Conservation (phyloP, 139 green algal genomes). For the Tetradesmus obliquus region DNA sequence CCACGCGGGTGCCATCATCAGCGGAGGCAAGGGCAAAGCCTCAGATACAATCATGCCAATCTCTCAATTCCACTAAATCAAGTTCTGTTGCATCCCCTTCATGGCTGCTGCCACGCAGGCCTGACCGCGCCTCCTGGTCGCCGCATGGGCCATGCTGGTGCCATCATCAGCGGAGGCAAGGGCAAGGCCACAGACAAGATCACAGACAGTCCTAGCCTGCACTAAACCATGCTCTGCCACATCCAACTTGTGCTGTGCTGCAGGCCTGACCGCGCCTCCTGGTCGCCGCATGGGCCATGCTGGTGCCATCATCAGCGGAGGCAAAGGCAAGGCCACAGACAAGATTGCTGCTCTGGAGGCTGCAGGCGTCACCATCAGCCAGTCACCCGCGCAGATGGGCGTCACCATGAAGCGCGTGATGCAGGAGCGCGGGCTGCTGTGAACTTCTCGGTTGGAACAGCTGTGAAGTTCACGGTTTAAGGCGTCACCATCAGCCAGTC, state of each 20-base stretch:
- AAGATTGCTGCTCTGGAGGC: constrained; percentile 96
- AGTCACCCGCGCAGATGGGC: constrained; percentile 89
- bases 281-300: constrained; percentile 98
- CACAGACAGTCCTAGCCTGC: not conserved
- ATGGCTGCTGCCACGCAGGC: constrained; percentile 55
- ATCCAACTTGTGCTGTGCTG: not conserved
- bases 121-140: constrained; percentile 95
- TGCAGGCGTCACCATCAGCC: constrained; percentile 88
- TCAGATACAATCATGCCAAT: constrained; percentile 89
- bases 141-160: constrained; percentile 98
- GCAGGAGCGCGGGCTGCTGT: constrained; percentile 74
- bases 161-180: constrained; percentile 96
- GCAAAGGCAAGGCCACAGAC: constrained; percentile 95
- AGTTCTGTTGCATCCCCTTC: not conserved
- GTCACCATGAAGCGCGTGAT: constrained; percentile 87
- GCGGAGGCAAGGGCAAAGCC: constrained; percentile 95
- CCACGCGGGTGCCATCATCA: constrained; percentile 75
- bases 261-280: constrained; percentile 95
- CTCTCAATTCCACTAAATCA: not conserved
- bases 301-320: constrained; percentile 95
- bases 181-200: constrained; percentile 81
- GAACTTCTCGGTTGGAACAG: not conserved
- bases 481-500: constrained; percentile 78
- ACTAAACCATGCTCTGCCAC: no score
- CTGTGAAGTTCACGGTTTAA: not conserved